Conservation (phyloP, 2,329 filamentous ascomycete genomes). For the Aspergillus melleus region DNA sequence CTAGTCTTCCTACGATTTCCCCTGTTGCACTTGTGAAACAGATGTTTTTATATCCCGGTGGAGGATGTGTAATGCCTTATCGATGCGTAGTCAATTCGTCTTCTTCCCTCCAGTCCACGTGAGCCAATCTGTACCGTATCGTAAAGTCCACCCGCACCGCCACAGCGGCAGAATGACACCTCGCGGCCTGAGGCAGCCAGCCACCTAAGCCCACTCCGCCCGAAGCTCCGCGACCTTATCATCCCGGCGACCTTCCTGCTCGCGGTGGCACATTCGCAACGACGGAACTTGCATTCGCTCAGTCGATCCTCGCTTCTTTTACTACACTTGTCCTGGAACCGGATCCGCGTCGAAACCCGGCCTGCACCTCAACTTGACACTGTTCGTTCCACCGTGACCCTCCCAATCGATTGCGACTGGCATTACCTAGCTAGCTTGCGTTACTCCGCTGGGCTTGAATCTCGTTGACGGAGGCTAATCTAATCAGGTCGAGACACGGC, state of each 20-base stretch:
- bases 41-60: conserved; percentile 2
- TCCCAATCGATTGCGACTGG: not conserved
- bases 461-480: not conserved
- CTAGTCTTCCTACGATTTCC: conserved; percentile 7
- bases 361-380: not conserved
- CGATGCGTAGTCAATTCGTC: too few relatives aligned
- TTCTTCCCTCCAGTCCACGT: not conserved
- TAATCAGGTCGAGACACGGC: not conserved
- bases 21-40: conserved; percentile 13
- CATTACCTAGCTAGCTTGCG: not conserved
- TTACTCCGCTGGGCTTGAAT: not conserved
- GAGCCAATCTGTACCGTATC: not conserved
- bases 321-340: too few relatives aligned
- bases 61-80: not conserved
- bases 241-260: not conserved
- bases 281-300: too few relatives aligned
- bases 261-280: too few relatives aligned
- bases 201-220: not conserved
- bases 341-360: too few relatives aligned
- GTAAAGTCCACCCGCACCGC: conserved; percentile 1
- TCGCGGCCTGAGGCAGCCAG: conserved; percentile 2
- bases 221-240: not conserved
- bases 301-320: too few relatives aligned
- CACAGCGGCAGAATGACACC: not conserved
- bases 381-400: not conserved